Percentiles rank a stretch among this genome's conserved stretches.
These are phyloP conservation scores for Metarhizium anisopliae DNA, from an alignment of 2,329 filamentous ascomycete genomes.

Conservation along the genomic window DNA sequence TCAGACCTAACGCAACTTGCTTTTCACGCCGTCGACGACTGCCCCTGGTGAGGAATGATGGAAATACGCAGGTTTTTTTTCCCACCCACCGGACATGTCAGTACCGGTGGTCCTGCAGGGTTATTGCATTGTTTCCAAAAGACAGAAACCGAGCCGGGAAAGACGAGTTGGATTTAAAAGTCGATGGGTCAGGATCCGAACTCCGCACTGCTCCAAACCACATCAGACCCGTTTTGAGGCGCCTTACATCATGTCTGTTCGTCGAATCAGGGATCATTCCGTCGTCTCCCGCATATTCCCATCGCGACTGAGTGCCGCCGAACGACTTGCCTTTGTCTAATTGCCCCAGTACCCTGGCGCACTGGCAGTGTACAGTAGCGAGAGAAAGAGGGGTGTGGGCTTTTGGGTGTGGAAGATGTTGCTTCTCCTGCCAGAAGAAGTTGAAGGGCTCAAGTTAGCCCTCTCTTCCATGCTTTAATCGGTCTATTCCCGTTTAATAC, in stretches of 20 bases:
- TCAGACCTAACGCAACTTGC: neutral
- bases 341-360: neutral
- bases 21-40: neutral
- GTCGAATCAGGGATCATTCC: conserved; percentile 2
- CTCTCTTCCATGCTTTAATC: neutral
- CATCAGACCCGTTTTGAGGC: neutral
- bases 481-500: neutral
- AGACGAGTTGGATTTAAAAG: neutral
- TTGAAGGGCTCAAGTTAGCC: neutral
- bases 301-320: neutral
- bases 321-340: neutral
- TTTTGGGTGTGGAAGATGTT: neutral
- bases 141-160: neutral
- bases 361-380: neutral
- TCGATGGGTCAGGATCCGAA: conserved; percentile 4
- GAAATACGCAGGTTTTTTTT: neutral
- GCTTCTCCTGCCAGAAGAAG: neutral
- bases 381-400: neutral
- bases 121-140: neutral
- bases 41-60: neutral
- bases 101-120: neutral
- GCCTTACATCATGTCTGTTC: neutral
- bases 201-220: conserved; percentile 5
- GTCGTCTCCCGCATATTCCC: neutral
- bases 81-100: neutral